Evolutionary conservation across 23 red algal genomes (phyloP).

Genomic region (Chondrus crispus): DNA sequence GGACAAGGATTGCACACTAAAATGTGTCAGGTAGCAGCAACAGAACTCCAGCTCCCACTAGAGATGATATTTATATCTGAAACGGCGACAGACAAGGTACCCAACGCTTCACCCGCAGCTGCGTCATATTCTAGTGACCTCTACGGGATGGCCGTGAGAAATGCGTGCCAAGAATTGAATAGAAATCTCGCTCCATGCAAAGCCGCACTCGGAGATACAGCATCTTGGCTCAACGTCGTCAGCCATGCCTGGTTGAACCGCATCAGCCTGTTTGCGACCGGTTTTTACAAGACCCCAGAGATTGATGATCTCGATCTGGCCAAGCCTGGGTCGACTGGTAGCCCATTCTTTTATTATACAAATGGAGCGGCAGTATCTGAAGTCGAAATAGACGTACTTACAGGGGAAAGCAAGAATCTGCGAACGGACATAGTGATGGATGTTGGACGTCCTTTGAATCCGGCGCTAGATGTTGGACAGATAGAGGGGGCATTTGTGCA

Average conservation of each 20-base stretch:
- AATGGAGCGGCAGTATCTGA: constrained; percentile 78
- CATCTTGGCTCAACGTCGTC: constrained; percentile 55
- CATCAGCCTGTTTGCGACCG: constrained; percentile 60
- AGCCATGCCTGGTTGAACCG: constrained; percentile 57
- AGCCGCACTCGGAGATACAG: constrained; percentile 7
- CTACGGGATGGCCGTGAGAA: constrained; percentile 84
- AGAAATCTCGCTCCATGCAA: neutral
- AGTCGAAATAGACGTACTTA: constrained; percentile 76
- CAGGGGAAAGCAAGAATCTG: constrained; percentile 48
- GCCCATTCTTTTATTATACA: constrained; percentile 81
- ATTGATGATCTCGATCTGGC: constrained; percentile 69
- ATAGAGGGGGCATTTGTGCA: constrained; percentile 92
- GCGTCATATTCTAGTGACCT: constrained; percentile 79
- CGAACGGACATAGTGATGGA: constrained; percentile 82
- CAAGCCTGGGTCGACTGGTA: constrained; percentile 24
- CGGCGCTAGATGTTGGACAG: constrained; percentile 83
- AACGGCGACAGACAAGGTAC: constrained; percentile 84
- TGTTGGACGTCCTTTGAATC: constrained; percentile 74
- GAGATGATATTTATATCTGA: constrained; percentile 76
- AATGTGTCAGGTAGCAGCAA: constrained; percentile 73
- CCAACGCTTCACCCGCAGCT: constrained; percentile 82
- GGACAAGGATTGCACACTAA: constrained; percentile 80
- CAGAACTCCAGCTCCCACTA: constrained; percentile 50
- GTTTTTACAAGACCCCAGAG: constrained; percentile 78
- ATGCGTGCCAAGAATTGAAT: constrained; percentile 27